Base-by-base conservation (phyloP, 108 stramenopile species). In the Nannochloropsis salina region DNA sequence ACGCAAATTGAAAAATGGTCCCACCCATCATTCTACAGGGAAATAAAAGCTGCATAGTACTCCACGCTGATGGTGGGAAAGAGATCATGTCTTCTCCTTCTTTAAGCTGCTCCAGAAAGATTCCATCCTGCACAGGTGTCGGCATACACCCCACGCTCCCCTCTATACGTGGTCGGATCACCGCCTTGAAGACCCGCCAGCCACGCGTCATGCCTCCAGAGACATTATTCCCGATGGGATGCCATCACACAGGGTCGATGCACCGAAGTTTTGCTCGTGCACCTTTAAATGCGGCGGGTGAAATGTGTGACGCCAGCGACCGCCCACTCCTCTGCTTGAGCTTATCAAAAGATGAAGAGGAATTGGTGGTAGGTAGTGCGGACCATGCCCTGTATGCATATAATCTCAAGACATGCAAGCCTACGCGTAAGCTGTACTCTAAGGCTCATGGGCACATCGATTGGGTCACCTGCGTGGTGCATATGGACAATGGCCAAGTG, bases 371-470 rank as follows among this genome's bases (percentile, higher is more conserved):
- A 21, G 82, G 82, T 2, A 44, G 44, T 9, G 82, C 82, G 9
- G 82, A 82, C 82, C 82, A 82, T 82, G 82, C 82, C 3, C 21
- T 82, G 9, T 82, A 82, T 82, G 82, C 82, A 20, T 43, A 43
- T 9, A 44, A 20, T 21, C 42, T 43, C 8, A 82, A 82, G 0
- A 44, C 42, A 15, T 82, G 44, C 21, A 82, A 82, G 44, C 61
- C 61, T 74, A 74, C 61, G 20, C 61, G 61, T n/a, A 82, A 43
- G 21, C 9, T 82, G 21, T 82, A 82, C 82, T n/a, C 42, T 21
- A 82, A 82, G 82, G 44, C 82, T 15, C 42, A 82, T 21, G 82
- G 82, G 21, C 82, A 82, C 82, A 82, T 45, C 21, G 82, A 82
- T 82, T 82, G 82, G 82, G 44, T 82, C 82, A n/a, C 82, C 5